phyloP scores from a whole-genome alignment of 805 yeast species.

The Cyberlindnera sargentensis region DNA sequence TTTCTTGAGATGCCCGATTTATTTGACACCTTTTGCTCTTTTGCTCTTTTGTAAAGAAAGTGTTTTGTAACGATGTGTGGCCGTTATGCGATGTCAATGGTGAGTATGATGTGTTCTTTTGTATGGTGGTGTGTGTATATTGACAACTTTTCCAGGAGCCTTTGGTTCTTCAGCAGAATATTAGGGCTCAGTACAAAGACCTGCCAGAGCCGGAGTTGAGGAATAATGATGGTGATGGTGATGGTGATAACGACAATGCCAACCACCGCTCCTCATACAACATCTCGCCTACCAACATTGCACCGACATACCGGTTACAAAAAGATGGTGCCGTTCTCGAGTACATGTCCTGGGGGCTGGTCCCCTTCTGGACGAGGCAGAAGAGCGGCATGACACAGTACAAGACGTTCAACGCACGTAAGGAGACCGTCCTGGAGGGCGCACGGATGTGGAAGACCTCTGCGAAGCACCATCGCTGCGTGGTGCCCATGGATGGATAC shows the following conservation, averaged over 20 bases:
- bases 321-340: constrained; percentile 24
- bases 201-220: background rate
- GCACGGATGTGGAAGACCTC: constrained; percentile 49
- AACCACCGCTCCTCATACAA: constrained; percentile 31
- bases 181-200: constrained; percentile 5
- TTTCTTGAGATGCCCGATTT: too few species aligned
- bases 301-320: constrained; percentile 30
- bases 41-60: too few species aligned
- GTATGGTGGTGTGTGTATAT: background rate
- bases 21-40: too few species aligned
- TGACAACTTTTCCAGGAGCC: constrained; percentile 9
- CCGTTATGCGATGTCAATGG: constrained; percentile 44
- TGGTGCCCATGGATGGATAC: constrained; percentile 76
- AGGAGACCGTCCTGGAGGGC: constrained; percentile 46
- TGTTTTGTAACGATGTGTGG: constrained; percentile 47
- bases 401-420: constrained; percentile 67
- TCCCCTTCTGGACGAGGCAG: constrained; percentile 58
- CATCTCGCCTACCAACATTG: constrained; percentile 52
- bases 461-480: constrained; percentile 51
- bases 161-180: constrained; percentile 4
- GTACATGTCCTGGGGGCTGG: constrained; percentile 75
- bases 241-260: background rate
- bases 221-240: background rate
- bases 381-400: constrained; percentile 29
- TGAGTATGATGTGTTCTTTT: constrained; percentile 18